phyloP scores from a whole-genome alignment of 225 moss, liverwort and hornwort genomes.

The Pleurozium schreberi region DNA sequence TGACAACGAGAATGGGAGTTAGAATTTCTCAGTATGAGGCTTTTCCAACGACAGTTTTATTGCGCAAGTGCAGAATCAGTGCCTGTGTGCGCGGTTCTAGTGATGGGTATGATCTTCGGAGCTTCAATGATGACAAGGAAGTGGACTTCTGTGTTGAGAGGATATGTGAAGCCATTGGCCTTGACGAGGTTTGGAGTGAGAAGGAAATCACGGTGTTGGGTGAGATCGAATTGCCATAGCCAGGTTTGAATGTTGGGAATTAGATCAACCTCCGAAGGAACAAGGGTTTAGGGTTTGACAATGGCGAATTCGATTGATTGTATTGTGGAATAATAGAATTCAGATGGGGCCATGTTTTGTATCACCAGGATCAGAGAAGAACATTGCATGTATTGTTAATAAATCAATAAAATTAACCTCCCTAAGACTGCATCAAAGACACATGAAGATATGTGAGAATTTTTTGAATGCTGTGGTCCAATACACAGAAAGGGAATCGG shows the following conservation, averaged over 20 bases:
- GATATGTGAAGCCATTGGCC: slow-evolving; percentile 11
- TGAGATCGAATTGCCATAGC: not conserved
- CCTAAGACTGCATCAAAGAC: not conserved
- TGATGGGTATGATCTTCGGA: not conserved
- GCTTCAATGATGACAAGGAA: not conserved
- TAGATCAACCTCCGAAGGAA: not conserved
- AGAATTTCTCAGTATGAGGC: not conserved
- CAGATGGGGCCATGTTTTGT: not conserved
- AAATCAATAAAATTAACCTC: not conserved
- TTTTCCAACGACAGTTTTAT: not conserved
- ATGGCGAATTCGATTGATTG: not conserved
- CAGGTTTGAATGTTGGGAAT: not conserved
- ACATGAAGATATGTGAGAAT: not conserved
- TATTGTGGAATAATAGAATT: too few relatives aligned
- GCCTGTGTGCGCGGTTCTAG: not conserved
- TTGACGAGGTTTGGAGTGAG: not conserved
- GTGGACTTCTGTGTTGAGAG: not conserved
- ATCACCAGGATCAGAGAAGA: not conserved
- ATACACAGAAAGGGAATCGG: too few relatives aligned
- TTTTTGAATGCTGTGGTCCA: not conserved
- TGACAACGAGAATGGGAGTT: not conserved
- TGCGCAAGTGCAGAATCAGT: not conserved
- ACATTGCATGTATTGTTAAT: not conserved
- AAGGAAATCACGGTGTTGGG: slow-evolving; percentile 4
- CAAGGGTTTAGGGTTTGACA: not conserved